Conservation (phyloP, 257 asterid species). For the Cynanchum wilfordii region DNA sequence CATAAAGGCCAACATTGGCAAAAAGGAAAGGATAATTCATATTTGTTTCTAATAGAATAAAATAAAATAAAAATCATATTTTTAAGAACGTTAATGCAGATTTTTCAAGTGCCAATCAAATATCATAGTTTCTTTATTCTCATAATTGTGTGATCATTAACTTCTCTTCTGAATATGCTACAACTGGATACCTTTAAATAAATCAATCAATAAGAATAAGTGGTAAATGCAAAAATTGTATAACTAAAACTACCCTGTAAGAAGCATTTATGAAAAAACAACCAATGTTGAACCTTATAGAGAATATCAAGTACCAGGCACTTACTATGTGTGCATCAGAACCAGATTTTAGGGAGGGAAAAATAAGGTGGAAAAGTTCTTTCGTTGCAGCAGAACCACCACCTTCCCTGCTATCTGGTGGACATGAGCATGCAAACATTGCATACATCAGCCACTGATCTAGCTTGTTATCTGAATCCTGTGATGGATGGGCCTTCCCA, state of each 20-base stretch:
- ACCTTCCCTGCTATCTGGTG: slow-evolving; percentile 77
- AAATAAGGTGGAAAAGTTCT: slow-evolving; percentile 91
- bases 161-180: neutral
- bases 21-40: neutral
- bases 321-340: slow-evolving; percentile 88
- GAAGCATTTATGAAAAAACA: neutral
- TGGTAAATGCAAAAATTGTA: neutral
- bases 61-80: neutral
- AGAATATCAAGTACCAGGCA: slow-evolving; percentile 21
- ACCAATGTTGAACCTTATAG: neutral
- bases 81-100: neutral
- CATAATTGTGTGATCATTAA: no score
- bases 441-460: slow-evolving; percentile 99
- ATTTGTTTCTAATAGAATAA: neutral
- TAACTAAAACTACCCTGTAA: neutral
- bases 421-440: slow-evolving; percentile 95
- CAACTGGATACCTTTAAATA: neutral
- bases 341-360: slow-evolving; percentile 93
- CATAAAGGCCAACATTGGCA: neutral
- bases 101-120: neutral
- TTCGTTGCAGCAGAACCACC: slow-evolving; percentile 83
- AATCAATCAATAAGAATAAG: neutral
- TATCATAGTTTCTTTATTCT: neutral
- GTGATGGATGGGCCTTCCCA: slow-evolving; percentile 92
- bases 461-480: slow-evolving; percentile 90